Percentiles rank a stretch among this genome's conserved stretches.
Evolutionary conservation across 768 basidiomycete genomes (phyloP).

Genomic region (Rhodotorula babjevae): DNA sequence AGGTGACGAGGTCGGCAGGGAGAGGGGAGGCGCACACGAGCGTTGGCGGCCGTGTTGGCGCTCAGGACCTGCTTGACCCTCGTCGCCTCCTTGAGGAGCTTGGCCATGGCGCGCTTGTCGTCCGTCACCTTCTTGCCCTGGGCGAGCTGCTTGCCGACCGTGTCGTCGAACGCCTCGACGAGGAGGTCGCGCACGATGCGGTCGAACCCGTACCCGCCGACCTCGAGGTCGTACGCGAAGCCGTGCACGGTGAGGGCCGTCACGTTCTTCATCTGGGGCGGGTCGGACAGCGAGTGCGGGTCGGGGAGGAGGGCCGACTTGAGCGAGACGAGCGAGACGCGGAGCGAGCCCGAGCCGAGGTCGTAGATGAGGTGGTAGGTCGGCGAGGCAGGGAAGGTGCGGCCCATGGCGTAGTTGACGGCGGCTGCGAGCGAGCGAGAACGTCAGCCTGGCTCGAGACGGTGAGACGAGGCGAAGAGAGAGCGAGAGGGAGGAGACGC

Average conservation of each 20-base stretch:
- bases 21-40: slow-evolving; percentile 55
- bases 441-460: background rate
- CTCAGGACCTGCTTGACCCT: slow-evolving; percentile 87
- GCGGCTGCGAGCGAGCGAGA: slow-evolving; percentile 55
- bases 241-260: slow-evolving; percentile 64
- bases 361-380: slow-evolving; percentile 92
- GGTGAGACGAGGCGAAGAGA: background rate
- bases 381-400: slow-evolving; percentile 64
- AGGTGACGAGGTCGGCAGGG: background rate
- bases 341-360: slow-evolving; percentile 76
- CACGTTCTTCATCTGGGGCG: slow-evolving; percentile 47
- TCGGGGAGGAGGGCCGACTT: slow-evolving; percentile 51
- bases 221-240: slow-evolving; percentile 69
- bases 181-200: slow-evolving; percentile 75
- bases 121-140: slow-evolving; percentile 53
- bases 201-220: slow-evolving; percentile 81
- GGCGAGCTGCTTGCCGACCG: slow-evolving; percentile 53
- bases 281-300: slow-evolving; percentile 46
- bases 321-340: slow-evolving; percentile 73
- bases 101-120: slow-evolving; percentile 73
- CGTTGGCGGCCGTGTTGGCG: slow-evolving; percentile 75
- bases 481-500: background rate
- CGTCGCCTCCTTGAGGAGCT: slow-evolving; percentile 87
- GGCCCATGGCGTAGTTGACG: slow-evolving; percentile 96
- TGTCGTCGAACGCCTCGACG: slow-evolving; percentile 65